Evolutionary conservation across 225 moss, liverwort and hornwort species (phyloP).

Genomic region (Marchantia polymorpha): DNA sequence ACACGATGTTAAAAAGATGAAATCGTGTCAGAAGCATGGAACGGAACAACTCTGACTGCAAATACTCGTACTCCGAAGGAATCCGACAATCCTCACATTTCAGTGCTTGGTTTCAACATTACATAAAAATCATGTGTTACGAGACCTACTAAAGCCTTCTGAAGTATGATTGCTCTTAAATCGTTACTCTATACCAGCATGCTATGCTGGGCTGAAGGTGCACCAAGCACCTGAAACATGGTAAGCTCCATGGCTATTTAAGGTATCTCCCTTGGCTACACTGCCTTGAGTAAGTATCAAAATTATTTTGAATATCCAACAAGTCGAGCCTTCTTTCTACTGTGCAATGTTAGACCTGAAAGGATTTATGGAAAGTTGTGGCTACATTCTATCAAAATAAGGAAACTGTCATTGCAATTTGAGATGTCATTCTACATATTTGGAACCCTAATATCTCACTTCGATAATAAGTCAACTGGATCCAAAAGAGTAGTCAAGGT

Average conservation of each 20-base stretch:
- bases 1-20: no score
- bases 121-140: constrained; percentile 12
- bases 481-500: constrained; percentile 18
- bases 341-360: background rate
- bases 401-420: background rate
- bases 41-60: no score
- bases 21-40: no score
- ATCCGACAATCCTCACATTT: constrained; percentile 10
- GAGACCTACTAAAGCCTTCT: background rate
- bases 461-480: constrained; percentile 13
- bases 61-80: background rate
- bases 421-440: background rate
- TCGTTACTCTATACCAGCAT: background rate
- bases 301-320: constrained; percentile 3
- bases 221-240: background rate
- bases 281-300: background rate
- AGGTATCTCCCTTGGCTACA: background rate
- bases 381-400: constrained; percentile 1
- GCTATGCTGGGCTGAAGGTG: background rate
- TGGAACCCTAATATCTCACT: background rate
- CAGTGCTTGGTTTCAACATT: constrained; percentile 11
- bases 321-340: background rate
- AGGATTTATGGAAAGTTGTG: background rate
- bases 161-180: background rate
- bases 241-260: constrained; percentile 1